Percentiles rank a stretch among this genome's conserved stretches.
phyloP scores from a whole-genome alignment of 2,329 filamentous ascomycete species.

The Anthostomella pinea region DNA sequence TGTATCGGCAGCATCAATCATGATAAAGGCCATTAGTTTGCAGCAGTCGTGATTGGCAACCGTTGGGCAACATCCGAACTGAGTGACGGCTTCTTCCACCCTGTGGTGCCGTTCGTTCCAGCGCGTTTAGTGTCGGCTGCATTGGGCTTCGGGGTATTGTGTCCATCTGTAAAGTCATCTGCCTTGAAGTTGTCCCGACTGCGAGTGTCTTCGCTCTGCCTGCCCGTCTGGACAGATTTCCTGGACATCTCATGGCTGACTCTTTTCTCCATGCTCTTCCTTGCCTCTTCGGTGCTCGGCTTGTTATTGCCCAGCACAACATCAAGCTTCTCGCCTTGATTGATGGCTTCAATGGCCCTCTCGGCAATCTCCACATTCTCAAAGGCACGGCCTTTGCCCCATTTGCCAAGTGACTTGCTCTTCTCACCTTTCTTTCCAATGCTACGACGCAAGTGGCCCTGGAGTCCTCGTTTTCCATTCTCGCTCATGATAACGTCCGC shows the following conservation, averaged over 20 bases:
- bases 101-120: too few species aligned
- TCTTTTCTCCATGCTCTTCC: constrained; percentile 3
- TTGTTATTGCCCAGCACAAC: constrained; percentile 21
- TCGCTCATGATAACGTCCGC: constrained; percentile 38
- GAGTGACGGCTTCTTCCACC: too few species aligned
- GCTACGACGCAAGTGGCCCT: constrained; percentile 12
- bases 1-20: too few species aligned
- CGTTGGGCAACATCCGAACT: too few species aligned
- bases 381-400: constrained; percentile 44
- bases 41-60: too few species aligned
- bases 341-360: constrained; percentile 43
- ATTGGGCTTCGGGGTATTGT: background rate
- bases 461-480: constrained; percentile 20
- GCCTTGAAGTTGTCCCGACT: background rate
- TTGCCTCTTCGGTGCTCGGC: constrained; percentile 4
- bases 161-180: background rate
- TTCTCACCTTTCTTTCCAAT: constrained; percentile 33
- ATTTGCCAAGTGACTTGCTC: constrained; percentile 34
- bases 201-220: background rate
- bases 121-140: background rate
- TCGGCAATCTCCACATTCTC: constrained; percentile 48
- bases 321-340: constrained; percentile 41
- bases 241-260: constrained; percentile 1
- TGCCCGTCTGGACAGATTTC: background rate
- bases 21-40: too few species aligned